A percentile compares a stretch with the other conserved stretches of the same genome.
Conservation (phyloP, 768 basidiomycete species). For the Kwoniella shandongensis region DNA sequence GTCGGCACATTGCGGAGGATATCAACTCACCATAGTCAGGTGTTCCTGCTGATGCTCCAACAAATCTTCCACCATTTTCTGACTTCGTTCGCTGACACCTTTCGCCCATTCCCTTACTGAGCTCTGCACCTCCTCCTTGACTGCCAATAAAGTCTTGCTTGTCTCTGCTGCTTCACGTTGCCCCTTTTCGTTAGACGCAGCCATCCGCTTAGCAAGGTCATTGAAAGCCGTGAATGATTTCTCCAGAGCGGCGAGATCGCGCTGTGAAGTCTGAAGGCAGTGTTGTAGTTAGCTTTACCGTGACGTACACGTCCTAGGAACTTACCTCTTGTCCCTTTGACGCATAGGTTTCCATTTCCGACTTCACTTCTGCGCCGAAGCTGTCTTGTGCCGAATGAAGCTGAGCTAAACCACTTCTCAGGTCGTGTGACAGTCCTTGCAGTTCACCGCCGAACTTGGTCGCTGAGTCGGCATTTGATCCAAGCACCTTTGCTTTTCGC, state of each 20-base stretch:
- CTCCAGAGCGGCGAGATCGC: constrained; percentile 30
- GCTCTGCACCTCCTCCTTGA: constrained; percentile 32
- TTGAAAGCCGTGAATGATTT: constrained; percentile 32
- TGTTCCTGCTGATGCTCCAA: constrained; percentile 43
- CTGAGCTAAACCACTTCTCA: constrained; percentile 64
- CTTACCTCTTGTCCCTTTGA: constrained; percentile 61
- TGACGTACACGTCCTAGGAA: too few species aligned
- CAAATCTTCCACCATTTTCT: constrained; percentile 40
- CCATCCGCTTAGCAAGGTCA: constrained; percentile 27
- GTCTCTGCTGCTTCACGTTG: constrained; percentile 24
- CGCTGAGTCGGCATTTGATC: constrained; percentile 67
- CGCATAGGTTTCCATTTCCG: constrained; percentile 63
- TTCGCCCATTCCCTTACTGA: constrained; percentile 41
- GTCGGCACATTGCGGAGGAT: not conserved
- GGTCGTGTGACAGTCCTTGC: constrained; percentile 59
- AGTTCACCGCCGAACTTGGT: constrained; percentile 65
- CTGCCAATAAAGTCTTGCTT: constrained; percentile 18
- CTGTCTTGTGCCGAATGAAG: constrained; percentile 64
- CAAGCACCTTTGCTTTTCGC: constrained; percentile 67
- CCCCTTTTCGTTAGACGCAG: constrained; percentile 33
- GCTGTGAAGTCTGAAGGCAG: constrained; percentile 12
- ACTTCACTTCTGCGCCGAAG: constrained; percentile 60
- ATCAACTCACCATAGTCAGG: constrained; percentile 33
- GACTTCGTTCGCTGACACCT: constrained; percentile 27
- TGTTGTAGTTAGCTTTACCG: not conserved